phyloP scores from a whole-genome alignment of 345 rosid genomes.

The Eucalyptus cloeziana region DNA sequence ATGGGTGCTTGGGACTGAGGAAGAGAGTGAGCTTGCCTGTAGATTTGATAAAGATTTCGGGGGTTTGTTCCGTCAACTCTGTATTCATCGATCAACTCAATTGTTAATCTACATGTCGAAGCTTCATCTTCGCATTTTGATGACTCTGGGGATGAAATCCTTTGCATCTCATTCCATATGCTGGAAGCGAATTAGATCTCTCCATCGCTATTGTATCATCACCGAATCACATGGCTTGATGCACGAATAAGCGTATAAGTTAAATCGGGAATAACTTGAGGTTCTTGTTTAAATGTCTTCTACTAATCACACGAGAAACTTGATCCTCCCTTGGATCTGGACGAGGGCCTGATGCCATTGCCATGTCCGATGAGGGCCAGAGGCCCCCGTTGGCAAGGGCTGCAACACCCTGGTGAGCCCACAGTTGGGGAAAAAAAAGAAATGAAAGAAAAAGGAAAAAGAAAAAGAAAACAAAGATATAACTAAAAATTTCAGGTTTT shows the following conservation, averaged over 20 bases:
- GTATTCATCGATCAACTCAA: neutral
- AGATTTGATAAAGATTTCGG: too few species aligned
- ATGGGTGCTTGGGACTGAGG: too few species aligned
- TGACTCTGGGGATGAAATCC: too few species aligned
- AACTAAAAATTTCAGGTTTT: accelerated
- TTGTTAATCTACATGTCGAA: neutral
- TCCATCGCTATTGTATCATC: neutral
- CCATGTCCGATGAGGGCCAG: too few species aligned
- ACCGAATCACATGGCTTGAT: neutral
- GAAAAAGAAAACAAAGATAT: too few species aligned
- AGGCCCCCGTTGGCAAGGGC: accelerated
- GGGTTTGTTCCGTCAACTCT: too few species aligned
- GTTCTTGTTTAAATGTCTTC: neutral
- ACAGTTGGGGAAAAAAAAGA: accelerated
- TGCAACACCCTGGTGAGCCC: too few species aligned
- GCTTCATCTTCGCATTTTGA: neutral
- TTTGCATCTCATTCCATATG: neutral
- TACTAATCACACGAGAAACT: neutral
- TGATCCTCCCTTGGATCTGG: neutral
- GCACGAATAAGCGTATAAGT: accelerated
- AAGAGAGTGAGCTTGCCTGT: too few species aligned
- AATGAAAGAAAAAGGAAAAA: accelerated
- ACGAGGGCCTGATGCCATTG: accelerated
- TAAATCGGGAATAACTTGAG: neutral
- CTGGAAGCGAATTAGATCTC: neutral